Conservation (phyloP, 192 early-diverging fungal species). For the Backusella liffmaniae region DNA sequence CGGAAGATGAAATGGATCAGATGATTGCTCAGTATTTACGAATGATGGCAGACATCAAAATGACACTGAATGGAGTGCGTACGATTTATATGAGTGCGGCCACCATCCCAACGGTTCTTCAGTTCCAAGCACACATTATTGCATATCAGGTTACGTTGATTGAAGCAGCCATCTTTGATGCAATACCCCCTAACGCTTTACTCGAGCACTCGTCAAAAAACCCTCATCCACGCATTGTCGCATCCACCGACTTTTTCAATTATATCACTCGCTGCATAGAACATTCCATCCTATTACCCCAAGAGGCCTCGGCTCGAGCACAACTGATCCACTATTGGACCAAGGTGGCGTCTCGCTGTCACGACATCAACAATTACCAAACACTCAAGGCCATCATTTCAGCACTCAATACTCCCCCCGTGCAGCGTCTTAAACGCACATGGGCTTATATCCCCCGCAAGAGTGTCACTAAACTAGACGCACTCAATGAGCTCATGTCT, state of each 20-base stretch:
- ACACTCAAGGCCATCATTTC: conserved; percentile 68
- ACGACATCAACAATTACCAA: conserved; percentile 69
- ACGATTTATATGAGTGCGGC: conserved; percentile 52
- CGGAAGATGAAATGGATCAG: conserved; percentile 44
- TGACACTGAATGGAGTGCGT: conserved; percentile 51
- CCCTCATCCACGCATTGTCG: conserved; percentile 62
- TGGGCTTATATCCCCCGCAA: conserved; percentile 72
- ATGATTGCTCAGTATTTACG: conserved; percentile 42
- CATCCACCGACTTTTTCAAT: conserved; percentile 78
- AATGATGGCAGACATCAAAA: conserved; percentile 46
- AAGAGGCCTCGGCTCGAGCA: conserved; percentile 57
- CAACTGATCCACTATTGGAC: conserved; percentile 71
- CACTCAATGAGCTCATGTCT: conserved; percentile 57
- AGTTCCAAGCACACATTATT: conserved; percentile 62
- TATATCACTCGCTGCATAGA: conserved; percentile 74
- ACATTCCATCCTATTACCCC: conserved; percentile 62
- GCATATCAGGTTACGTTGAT: conserved; percentile 70
- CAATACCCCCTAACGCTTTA: conserved; percentile 60
- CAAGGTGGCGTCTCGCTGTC: conserved; percentile 62
- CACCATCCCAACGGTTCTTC: conserved; percentile 52
- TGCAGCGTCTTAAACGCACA: conserved; percentile 68
- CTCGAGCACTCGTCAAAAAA: conserved; percentile 62
- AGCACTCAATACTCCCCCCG: conserved; percentile 68
- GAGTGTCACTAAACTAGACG: conserved; percentile 54
- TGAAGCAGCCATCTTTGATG: conserved; percentile 65